Evolutionary conservation across 306 rosid genomes (phyloP).

Genomic region (Acmispon strigosus): DNA sequence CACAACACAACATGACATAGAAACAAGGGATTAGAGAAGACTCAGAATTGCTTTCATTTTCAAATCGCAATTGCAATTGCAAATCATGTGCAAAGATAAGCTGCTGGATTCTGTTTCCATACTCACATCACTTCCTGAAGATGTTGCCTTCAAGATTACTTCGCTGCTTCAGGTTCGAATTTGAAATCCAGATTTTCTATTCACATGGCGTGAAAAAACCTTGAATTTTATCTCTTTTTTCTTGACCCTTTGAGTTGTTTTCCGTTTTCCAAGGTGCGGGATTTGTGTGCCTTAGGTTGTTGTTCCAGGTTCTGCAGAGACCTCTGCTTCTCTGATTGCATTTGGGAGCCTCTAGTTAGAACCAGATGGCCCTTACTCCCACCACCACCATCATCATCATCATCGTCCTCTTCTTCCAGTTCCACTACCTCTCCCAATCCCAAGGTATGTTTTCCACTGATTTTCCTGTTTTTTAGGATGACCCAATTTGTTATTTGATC

Average conservation of each 20-base stretch:
- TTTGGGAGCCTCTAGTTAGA: slow-evolving; percentile 57
- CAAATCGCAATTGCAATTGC: neutral
- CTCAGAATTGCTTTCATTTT: neutral
- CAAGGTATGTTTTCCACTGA: slow-evolving; percentile 25
- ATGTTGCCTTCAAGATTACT: slow-evolving; percentile 57
- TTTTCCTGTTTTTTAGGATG: neutral
- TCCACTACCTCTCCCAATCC: slow-evolving; percentile 16
- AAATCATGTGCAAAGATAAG: neutral
- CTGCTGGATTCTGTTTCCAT: neutral
- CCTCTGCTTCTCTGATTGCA: slow-evolving; percentile 41
- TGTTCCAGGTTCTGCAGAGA: slow-evolving; percentile 65
- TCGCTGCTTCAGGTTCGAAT: slow-evolving; percentile 52
- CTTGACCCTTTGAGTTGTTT: neutral
- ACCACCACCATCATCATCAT: neutral
- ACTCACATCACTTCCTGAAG: slow-evolving; percentile 45
- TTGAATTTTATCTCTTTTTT: neutral
- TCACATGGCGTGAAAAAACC: neutral
- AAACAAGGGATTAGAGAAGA: too few species aligned
- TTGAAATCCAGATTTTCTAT: neutral
- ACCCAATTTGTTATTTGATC: neutral
- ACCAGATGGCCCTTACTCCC: slow-evolving; percentile 56
- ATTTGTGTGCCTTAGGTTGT: slow-evolving; percentile 69
- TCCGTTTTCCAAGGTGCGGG: slow-evolving; percentile 38
- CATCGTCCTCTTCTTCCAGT: slow-evolving; percentile 28
- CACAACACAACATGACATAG: too few species aligned